A percentile compares a stretch with the other conserved stretches of the same genome.
These are phyloP conservation scores for Pseudocercospora cruenta DNA, from an alignment of 2,329 filamentous ascomycete species.

Conservation along the genomic window DNA sequence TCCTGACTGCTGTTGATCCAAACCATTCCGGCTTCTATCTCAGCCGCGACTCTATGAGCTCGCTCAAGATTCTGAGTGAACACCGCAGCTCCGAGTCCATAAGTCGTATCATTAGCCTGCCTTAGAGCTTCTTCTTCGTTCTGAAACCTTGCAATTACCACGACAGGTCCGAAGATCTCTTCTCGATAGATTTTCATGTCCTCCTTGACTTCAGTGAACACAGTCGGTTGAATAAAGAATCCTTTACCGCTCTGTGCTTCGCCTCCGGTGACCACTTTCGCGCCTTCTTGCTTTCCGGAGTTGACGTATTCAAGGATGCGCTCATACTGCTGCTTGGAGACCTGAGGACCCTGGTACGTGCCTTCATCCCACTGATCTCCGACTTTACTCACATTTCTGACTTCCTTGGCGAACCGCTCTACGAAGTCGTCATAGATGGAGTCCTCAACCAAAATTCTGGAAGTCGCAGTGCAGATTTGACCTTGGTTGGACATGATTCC, in stretches of 20 bases:
- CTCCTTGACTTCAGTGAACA: constrained; percentile 28
- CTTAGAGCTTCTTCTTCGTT: constrained; percentile 59
- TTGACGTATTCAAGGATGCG: constrained; percentile 72
- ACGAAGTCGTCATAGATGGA: constrained; percentile 67
- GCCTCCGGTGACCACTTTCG: constrained; percentile 32
- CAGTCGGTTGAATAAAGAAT: constrained; percentile 34
- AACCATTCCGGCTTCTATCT: constrained; percentile 69
- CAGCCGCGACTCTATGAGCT: constrained; percentile 55
- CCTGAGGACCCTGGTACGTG: constrained; percentile 76
- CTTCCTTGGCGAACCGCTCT: constrained; percentile 61
- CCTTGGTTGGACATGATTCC: constrained; percentile 64
- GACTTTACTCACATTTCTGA: constrained; percentile 61
- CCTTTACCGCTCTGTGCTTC: constrained; percentile 18
- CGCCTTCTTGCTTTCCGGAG: constrained; percentile 56
- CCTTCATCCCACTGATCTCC: constrained; percentile 71
- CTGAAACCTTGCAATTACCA: constrained; percentile 61
- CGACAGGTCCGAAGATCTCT: constrained; percentile 68
- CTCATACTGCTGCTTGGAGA: constrained; percentile 71
- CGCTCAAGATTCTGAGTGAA: constrained; percentile 66
- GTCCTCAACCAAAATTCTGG: constrained; percentile 60
- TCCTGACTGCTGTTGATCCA: constrained; percentile 67
- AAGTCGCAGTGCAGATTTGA: constrained; percentile 64
- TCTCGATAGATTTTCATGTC: constrained; percentile 47
- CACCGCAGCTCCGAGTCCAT: constrained; percentile 64
- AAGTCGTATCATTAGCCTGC: constrained; percentile 62